These are phyloP conservation scores for Komagataella populi DNA, from an alignment of 805 yeast species.

Conservation along the genomic window DNA sequence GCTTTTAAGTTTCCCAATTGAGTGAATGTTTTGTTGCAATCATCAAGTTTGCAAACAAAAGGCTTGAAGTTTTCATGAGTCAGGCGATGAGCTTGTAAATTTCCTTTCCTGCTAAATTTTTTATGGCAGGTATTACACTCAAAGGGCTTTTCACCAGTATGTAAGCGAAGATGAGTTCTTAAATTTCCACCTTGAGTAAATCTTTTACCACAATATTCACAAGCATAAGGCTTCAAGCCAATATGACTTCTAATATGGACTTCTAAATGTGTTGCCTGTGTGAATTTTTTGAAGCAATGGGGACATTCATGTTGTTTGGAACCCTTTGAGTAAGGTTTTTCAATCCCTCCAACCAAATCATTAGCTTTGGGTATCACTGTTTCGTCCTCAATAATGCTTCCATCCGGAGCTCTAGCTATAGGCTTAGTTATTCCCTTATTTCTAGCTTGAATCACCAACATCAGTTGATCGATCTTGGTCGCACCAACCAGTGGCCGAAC, in stretches of 20 bases:
- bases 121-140: constrained; percentile 65
- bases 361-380: constrained; percentile 43
- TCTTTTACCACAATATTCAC: constrained; percentile 64
- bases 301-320: constrained; percentile 55
- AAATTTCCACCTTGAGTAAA: constrained; percentile 88
- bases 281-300: constrained; percentile 67
- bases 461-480: constrained; percentile 80
- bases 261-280: constrained; percentile 85
- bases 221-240: constrained; percentile 74
- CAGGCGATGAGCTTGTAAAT: constrained; percentile 73
- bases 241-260: constrained; percentile 83
- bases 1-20: constrained; percentile 90
- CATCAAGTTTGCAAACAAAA: constrained; percentile 64
- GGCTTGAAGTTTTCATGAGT: constrained; percentile 77
- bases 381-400: constrained; percentile 42
- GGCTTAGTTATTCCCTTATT: constrained; percentile 59
- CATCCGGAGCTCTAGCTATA: constrained; percentile 55
- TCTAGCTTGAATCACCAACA: constrained; percentile 84
- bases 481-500: constrained; percentile 59
- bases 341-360: constrained; percentile 70
- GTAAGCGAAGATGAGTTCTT: constrained; percentile 73
- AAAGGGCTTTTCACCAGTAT: constrained; percentile 89
- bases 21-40: constrained; percentile 74
- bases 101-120: constrained; percentile 81
- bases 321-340: constrained; percentile 34